These are phyloP conservation scores for Paraleonurus japonicus DNA, from an alignment of 257 asterid species.

Conservation along the genomic window DNA sequence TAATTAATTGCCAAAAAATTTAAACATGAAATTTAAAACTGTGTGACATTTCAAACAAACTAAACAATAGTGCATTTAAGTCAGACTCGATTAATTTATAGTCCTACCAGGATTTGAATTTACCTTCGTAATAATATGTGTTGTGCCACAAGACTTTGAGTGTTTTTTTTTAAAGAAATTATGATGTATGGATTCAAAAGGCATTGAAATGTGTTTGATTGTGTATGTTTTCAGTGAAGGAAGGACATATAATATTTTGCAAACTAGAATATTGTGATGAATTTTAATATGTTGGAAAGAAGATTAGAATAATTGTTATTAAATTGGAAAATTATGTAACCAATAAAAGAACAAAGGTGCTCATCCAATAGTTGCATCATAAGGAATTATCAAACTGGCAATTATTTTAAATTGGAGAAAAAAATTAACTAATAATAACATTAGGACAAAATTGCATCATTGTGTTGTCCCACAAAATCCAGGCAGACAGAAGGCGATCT, in stretches of 20 bases:
- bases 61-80: neutral
- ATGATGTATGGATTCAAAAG: no score
- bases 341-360: constrained; percentile 9
- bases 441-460: constrained; percentile 47
- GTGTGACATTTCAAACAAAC: neutral
- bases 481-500: constrained; percentile 51
- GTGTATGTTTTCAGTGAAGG: no score
- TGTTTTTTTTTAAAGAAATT: no score
- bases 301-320: neutral
- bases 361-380: constrained; percentile 18
- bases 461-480: constrained; percentile 66
- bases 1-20: neutral
- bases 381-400: neutral
- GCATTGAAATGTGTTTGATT: no score
- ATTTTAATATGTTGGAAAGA: neutral
- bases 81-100: neutral
- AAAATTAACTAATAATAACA: constrained; percentile 14
- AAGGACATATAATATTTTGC: no score
- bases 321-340: neutral
- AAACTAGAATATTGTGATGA: neutral
- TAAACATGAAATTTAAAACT: neutral
- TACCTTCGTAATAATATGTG: no score
- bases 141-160: no score
- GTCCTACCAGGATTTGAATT: neutral
- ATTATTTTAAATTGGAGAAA: constrained; percentile 8